Evolutionary conservation across 2,329 filamentous ascomycete genomes (phyloP).

Genomic region (Trematosphaeria pertusa): DNA sequence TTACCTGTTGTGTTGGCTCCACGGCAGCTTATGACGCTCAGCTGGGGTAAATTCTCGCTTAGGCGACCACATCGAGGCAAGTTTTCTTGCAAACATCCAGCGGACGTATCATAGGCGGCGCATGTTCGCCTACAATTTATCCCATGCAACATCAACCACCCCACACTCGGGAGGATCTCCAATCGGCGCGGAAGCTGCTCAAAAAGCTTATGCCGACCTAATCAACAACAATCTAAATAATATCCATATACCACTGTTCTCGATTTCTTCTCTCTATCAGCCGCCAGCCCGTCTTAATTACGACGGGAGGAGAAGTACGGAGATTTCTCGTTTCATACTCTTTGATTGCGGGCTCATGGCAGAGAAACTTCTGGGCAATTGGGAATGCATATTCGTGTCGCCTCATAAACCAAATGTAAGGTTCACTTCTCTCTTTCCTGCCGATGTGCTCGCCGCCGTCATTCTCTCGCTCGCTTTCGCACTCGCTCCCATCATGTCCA

Average conservation of each 20-base stretch:
- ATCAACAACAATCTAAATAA: constrained; percentile 43
- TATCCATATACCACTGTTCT: constrained; percentile 28
- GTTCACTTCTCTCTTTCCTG: constrained; percentile 19
- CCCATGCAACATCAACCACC: constrained; percentile 33
- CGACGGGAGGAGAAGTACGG: constrained; percentile 23
- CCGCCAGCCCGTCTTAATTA: constrained; percentile 23
- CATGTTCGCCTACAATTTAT: constrained; percentile 35
- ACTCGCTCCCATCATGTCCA: constrained; percentile 19
- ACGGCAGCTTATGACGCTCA: constrained; percentile 12
- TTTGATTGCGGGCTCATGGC: constrained; percentile 30
- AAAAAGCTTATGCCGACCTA: constrained; percentile 28
- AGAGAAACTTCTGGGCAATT: constrained; percentile 14
- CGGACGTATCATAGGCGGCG: constrained; percentile 30
- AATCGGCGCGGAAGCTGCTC: constrained; percentile 28
- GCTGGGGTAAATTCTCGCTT: constrained; percentile 28
- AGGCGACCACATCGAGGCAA: constrained; percentile 20
- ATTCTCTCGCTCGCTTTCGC: constrained; percentile 7
- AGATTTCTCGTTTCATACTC: constrained; percentile 30
- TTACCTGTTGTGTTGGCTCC: constrained; percentile 12
- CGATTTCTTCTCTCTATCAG: constrained; percentile 25
- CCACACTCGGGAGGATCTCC: constrained; percentile 26
- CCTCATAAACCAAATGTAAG: constrained; percentile 27
- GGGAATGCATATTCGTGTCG: constrained; percentile 16
- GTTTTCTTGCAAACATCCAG: constrained; percentile 20
- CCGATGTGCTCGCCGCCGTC: constrained; percentile 15